phyloP scores from a whole-genome alignment of 2,329 filamentous ascomycete species.

The Camptophora hylomeconis region DNA sequence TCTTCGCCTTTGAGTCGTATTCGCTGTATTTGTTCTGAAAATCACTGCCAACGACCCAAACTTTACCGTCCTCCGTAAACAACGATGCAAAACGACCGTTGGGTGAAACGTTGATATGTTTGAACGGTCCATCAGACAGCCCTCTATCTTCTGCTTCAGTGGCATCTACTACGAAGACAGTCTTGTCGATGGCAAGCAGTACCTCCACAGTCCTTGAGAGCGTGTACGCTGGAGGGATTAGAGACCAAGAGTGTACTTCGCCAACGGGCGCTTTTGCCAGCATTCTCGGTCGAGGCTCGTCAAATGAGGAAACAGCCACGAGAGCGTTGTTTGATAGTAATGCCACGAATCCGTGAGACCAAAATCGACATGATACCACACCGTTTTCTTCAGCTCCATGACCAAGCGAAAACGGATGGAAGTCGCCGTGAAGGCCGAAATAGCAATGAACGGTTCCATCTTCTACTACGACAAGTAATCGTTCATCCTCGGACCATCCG shows the following conservation, averaged over 20 bases:
- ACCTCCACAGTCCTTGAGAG: constrained; percentile 89
- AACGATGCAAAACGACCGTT: constrained; percentile 80
- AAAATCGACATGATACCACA: constrained; percentile 83
- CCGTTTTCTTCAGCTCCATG: constrained; percentile 80
- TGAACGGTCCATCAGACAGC: constrained; percentile 83
- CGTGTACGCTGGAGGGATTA: constrained; percentile 78
- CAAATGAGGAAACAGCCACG: constrained; percentile 75
- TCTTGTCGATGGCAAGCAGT: constrained; percentile 69
- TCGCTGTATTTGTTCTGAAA: constrained; percentile 88
- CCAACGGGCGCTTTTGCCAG: constrained; percentile 67
- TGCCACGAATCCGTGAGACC: constrained; percentile 82
- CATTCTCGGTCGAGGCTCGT: constrained; percentile 76
- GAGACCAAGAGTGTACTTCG: constrained; percentile 72
- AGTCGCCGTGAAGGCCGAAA: constrained; percentile 84
- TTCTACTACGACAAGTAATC: constrained; percentile 71
- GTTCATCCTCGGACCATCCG: constrained; percentile 94
- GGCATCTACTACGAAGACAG: constrained; percentile 75
- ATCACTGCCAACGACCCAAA: constrained; percentile 89
- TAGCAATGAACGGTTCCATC: constrained; percentile 88
- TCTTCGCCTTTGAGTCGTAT: constrained; percentile 77
- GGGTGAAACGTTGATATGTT: constrained; percentile 79
- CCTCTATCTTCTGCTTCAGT: constrained; percentile 83
- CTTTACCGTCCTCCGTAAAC: constrained; percentile 70
- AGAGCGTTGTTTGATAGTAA: constrained; percentile 78
- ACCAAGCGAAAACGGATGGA: constrained; percentile 84